Evolutionary conservation across 768 basidiomycete species (phyloP), one percentile per base, ranked within the genome.

Genomic region (Xanthoconium purpureum): DNA sequence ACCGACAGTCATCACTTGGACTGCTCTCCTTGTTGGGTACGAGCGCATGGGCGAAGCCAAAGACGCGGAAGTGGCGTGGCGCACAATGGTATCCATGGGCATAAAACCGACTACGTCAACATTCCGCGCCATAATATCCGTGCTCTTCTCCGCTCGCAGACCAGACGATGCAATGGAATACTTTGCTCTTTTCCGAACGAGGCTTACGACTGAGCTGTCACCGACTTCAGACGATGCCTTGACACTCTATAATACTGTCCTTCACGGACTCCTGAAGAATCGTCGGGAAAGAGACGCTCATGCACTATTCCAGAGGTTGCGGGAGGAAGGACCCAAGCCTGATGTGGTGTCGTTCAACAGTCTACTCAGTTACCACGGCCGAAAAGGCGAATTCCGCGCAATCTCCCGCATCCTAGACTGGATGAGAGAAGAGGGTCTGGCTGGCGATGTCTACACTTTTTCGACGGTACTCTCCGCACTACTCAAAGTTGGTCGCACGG

Each of bases 381-480:
- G 83, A 37, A 80, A 76, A 47, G 77, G 78, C 30, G 83, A 94
- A 67, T 79, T 91, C 63, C 78, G 81, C 51, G 75, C 74, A 2
- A 76, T 95, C 57, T 82, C 84, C 3, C 60, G 70, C 17, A 69
- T 84, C 24, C 72, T 98, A 46, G 78, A 79, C 46, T 71, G 76
- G 54, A 84, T 96, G 75, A 70, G 75, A 28, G 67, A 75, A 14
- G 77, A 73, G 2, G 77, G 78, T 0, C 64, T 96, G 35, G 63
- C 72, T 20, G 89, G 92, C 8, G 91, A 98, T 68, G 82, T 89
- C 12, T 84, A 87, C 71, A 97, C 89, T 0, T 98, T 87, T 70
- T 93, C 94, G 5, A 93, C 87, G 13, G 79, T 98, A 33, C 83
- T 98, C 17, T 83, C 87, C 28, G 87, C 90, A 1, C 69, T 96